Evolutionary conservation across 106 monocot genomes (phyloP).

Genomic region (Posidonia australis): DNA sequence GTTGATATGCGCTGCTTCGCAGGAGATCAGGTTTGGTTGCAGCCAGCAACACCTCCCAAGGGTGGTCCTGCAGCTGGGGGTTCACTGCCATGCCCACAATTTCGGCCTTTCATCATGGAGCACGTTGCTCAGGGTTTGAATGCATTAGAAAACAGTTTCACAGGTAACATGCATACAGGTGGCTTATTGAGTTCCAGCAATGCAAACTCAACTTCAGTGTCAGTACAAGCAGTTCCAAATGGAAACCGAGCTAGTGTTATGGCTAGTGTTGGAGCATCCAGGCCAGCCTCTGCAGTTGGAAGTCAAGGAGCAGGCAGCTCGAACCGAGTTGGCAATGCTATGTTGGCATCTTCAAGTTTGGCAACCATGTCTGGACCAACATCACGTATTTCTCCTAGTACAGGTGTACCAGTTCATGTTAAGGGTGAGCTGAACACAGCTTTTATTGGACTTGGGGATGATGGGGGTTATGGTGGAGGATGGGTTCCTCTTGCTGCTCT

Average conservation of each 20-base stretch:
- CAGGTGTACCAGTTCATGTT: constrained; percentile 73
- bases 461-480: constrained; percentile 98
- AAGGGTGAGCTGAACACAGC: constrained; percentile 94
- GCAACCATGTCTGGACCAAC: constrained; percentile 50
- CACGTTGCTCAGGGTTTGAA: constrained; percentile 98
- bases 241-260: constrained; percentile 23
- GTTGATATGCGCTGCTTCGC: constrained; percentile 99
- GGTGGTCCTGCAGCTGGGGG: constrained; percentile 76
- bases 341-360: constrained; percentile 59
- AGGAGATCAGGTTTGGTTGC: constrained; percentile 99
- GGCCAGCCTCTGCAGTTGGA: constrained; percentile 36
- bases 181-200: constrained; percentile 23
- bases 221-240: constrained; percentile 25
- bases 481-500: constrained; percentile 99
- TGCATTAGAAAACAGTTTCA: constrained; percentile 69
- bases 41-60: constrained; percentile 97
- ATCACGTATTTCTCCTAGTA: constrained; percentile 53
- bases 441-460: constrained; percentile 97
- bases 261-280: constrained; percentile 22
- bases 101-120: constrained; percentile 98
- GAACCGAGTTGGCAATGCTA: constrained; percentile 42
- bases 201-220: constrained; percentile 11
- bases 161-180: constrained; percentile 33
- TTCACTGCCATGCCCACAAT: constrained; percentile 94
- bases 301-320: constrained; percentile 42